These are phyloP conservation scores for Hymenochaete sp. DNA, from an alignment of 1,284 basidiomycete species.

Conservation along the genomic window DNA sequence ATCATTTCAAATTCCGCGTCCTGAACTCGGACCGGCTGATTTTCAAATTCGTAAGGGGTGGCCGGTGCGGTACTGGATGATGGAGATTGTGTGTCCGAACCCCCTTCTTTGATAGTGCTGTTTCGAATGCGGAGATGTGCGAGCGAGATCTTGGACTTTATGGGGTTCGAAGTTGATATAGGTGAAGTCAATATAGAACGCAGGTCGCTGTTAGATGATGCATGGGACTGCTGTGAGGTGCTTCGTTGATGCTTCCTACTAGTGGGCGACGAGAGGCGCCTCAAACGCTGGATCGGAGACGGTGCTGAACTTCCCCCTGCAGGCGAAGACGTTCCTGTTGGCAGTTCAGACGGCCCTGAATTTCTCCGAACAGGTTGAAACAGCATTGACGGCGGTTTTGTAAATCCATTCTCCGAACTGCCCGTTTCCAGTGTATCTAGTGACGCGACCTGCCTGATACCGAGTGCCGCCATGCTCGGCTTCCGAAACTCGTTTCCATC, in stretches of 20 bases:
- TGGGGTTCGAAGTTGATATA: slow-evolving; percentile 28
- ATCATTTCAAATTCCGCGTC: slow-evolving; percentile 76
- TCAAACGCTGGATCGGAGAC: slow-evolving; percentile 18
- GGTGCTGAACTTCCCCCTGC: slow-evolving; percentile 2
- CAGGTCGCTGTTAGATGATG: slow-evolving; percentile 21
- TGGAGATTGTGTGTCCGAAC: slow-evolving; percentile 27
- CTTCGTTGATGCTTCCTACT: slow-evolving; percentile 15
- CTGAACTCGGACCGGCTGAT: slow-evolving; percentile 52
- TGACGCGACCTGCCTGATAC: slow-evolving; percentile 15
- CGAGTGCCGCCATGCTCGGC: slow-evolving; percentile 13
- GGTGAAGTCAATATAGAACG: slow-evolving; percentile 20
- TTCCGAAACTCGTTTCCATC: not conserved
- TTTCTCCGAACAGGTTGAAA: slow-evolving; percentile 8
- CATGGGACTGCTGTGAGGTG: slow-evolving; percentile 13
- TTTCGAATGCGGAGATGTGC: slow-evolving; percentile 39
- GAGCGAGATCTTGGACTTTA: slow-evolving; percentile 50
- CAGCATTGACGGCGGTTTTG: slow-evolving; percentile 1
- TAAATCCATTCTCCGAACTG: not conserved
- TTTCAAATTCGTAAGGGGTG: slow-evolving; percentile 24
- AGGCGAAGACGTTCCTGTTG: not conserved
- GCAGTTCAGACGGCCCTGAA: not conserved
- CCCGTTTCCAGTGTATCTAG: slow-evolving; percentile 1
- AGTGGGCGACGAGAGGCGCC: slow-evolving; percentile 20
- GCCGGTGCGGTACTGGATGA: slow-evolving; percentile 20
- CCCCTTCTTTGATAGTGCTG: slow-evolving; percentile 28